Percentiles rank a stretch among this genome's conserved stretches.
phyloP scores from a whole-genome alignment of 1,284 basidiomycete species.

The Naganishia albida region DNA sequence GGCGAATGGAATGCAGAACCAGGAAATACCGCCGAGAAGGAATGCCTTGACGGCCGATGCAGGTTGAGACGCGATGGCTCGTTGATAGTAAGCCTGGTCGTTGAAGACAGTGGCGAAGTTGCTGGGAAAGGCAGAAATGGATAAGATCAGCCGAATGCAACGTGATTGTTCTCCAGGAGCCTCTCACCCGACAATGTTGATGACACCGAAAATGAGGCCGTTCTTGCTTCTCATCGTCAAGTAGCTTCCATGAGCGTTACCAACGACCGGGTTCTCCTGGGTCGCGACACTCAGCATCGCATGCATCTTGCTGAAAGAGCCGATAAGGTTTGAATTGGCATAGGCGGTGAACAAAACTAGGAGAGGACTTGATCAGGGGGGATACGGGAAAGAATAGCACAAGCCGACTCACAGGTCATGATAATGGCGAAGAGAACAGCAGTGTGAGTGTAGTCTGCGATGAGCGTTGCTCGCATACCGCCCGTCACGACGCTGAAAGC shows the following conservation, averaged over 20 bases:
- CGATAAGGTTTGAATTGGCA: conserved; percentile 63
- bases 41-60: conserved; percentile 84
- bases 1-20: conserved; percentile 80
- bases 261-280: conserved; percentile 57
- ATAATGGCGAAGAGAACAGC: conserved; percentile 73
- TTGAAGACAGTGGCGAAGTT: conserved; percentile 71
- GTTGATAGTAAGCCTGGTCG: conserved; percentile 53
- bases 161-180: neutral
- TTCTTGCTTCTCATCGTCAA: conserved; percentile 76
- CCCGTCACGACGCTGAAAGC: conserved; percentile 60
- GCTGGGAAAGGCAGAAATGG: neutral
- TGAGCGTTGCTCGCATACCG: conserved; percentile 58
- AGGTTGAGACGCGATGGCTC: conserved; percentile 75
- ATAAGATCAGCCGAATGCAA: neutral
- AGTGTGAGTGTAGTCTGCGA: conserved; percentile 68
- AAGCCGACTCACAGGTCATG: conserved; percentile 57
- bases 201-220: conserved; percentile 83
- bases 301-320: conserved; percentile 60
- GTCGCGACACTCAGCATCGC: conserved; percentile 58
- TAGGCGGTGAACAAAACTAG: conserved; percentile 71
- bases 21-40: conserved; percentile 81
- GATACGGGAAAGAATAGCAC: too few relatives aligned
- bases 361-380: conserved; percentile 31
- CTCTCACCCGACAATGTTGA: conserved; percentile 61
- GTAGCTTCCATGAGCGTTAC: conserved; percentile 66